A percentile compares a stretch with the other conserved stretches of the same genome.
Evolutionary conservation across 352 stramenopile species (phyloP).

Genomic region (Phytophthora tubulina): DNA sequence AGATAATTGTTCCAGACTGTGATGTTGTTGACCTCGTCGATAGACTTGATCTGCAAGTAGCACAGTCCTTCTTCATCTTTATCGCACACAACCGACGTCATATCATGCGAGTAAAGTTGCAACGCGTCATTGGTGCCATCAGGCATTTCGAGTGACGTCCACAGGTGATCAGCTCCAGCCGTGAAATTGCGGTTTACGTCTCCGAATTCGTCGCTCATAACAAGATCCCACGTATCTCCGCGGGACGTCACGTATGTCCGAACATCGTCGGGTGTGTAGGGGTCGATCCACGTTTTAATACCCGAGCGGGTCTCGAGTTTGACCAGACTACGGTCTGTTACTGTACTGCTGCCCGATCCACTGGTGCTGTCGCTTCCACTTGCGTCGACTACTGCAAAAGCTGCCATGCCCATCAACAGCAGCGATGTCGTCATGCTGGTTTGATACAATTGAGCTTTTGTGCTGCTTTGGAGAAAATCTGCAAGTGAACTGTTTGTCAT

Average conservation of each 20-base stretch:
- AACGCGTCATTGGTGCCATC: conserved; percentile 75
- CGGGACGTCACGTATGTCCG: conserved; percentile 61
- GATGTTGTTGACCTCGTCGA: conserved; percentile 64
- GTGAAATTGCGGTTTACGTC: conserved; percentile 60
- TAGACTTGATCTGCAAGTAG: conserved; percentile 69
- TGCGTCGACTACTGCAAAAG: conserved; percentile 27
- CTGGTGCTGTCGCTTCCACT: conserved; percentile 24
- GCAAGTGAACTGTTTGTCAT: conserved; percentile 15
- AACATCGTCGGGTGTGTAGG: conserved; percentile 55
- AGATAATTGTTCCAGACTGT: conserved; percentile 80
- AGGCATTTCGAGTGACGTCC: conserved; percentile 71
- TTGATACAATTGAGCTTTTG: background rate
- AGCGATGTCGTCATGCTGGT: background rate
- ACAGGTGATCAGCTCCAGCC: conserved; percentile 66
- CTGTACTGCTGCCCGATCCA: conserved; percentile 32
- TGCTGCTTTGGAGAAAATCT: conserved; percentile 12
- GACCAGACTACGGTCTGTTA: conserved; percentile 38
- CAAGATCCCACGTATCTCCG: conserved; percentile 61
- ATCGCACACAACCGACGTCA: conserved; percentile 66
- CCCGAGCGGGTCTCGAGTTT: conserved; percentile 56
- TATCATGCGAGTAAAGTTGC: conserved; percentile 74
- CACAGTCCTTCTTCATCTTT: conserved; percentile 51
- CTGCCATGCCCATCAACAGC: conserved; percentile 12
- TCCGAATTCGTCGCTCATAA: conserved; percentile 82
- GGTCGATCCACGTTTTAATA: conserved; percentile 66